Evolutionary conservation across 2,329 filamentous ascomycete genomes (phyloP), one percentile per base, ranked within the genome.

Genomic region (Saccharata proteae): DNA sequence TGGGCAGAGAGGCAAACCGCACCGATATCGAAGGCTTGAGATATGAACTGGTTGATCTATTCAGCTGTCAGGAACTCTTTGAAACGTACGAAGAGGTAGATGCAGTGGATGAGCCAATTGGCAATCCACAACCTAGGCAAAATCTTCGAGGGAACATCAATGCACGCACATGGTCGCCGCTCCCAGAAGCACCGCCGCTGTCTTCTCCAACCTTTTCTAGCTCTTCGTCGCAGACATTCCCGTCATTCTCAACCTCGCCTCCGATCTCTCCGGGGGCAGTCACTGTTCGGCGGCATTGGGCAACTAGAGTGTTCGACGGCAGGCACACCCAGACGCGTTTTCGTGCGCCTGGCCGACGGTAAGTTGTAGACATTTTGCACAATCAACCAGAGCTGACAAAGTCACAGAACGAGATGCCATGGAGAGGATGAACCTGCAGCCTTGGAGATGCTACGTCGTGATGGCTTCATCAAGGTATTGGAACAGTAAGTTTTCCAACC

Each of bases 221-320:
- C 12, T 50, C 52, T 25, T 63, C 60, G 3, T 59, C 57, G 6
- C 54, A 52, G 16, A 55, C 57, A 2, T 52, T 52, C 29, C 49
- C 50, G 3, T 55, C 53, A 4, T 46, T 51, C 25, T 54, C 17
- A 16, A 6, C 20, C 27, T n/a, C 12, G 9, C 7, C 10, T 10
- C 28, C 37, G 26, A 27, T 20, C 6, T 32, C 25, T 16, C 32
- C 24, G 20, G 30, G 16, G n/a, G 27, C 27, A 23, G 33, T 28
- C 11, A 26, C 53, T 2, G 51, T 42, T 12, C 38, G 44, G 6
- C 45, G 47, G 14, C 42, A 65, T 36, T 65, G 61, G 61, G 57
- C 54, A 1, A 51, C 52, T 36, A 50, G 56, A 27, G 53, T 64
- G 9, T 62, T 60, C 26, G 57, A 61, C 37, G 59, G 59, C 9